Evolutionary conservation across 768 basidiomycete species (phyloP).

Genomic region (Suillus subalutaceus): DNA sequence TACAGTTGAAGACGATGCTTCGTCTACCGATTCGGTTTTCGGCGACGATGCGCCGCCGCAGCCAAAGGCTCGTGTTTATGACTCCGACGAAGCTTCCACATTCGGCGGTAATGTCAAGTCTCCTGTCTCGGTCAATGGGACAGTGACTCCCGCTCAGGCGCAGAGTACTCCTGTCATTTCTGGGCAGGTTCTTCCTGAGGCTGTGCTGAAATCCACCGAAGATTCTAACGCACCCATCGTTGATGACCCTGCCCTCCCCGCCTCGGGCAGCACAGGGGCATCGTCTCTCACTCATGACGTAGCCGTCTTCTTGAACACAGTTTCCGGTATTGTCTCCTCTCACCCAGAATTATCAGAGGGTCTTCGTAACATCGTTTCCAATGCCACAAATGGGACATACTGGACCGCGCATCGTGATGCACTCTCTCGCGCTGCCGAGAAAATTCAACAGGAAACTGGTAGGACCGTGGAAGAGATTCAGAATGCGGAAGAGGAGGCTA

Average conservation of each 20-base stretch:
- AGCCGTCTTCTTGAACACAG: constrained; percentile 56
- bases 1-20: constrained; percentile 36
- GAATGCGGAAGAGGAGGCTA: constrained; percentile 67
- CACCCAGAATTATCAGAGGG: constrained; percentile 77
- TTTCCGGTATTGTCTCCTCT: constrained; percentile 56
- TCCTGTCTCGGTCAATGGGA: constrained; percentile 20
- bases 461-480: constrained; percentile 48
- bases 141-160: constrained; percentile 36
- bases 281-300: constrained; percentile 66
- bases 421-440: constrained; percentile 58
- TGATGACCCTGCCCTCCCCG: constrained; percentile 55
- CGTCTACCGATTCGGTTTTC: constrained; percentile 46
- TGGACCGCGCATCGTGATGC: constrained; percentile 67
- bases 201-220: constrained; percentile 12
- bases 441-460: constrained; percentile 44
- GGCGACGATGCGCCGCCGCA: constrained; percentile 51
- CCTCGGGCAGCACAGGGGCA: constrained; percentile 37
- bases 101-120: constrained; percentile 25
- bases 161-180: constrained; percentile 44
- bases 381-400: constrained; percentile 66
- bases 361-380: constrained; percentile 63
- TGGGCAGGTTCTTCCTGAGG: constrained; percentile 24
- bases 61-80: constrained; percentile 62
- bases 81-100: constrained; percentile 31
- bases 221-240: constrained; percentile 21